Evolutionary conservation across 2,329 filamentous ascomycete species (phyloP).

Genomic region (Thermomyces lanuginosus): DNA sequence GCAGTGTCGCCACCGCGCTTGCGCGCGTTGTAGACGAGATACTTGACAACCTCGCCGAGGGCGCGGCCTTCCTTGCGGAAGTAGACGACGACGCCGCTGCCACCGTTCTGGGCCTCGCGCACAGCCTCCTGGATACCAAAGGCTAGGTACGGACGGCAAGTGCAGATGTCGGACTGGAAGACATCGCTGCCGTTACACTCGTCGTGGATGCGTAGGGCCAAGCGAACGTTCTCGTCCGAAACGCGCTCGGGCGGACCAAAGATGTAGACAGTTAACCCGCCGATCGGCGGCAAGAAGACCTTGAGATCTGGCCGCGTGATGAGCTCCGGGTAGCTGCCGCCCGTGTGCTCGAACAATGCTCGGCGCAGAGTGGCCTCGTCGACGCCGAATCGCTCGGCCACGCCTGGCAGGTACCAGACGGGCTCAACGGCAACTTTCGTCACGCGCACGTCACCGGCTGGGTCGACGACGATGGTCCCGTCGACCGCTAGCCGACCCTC

Average conservation of each 20-base stretch:
- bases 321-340: conserved; percentile 88
- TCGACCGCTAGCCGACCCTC: conserved; percentile 61
- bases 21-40: conserved; percentile 47
- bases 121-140: conserved; percentile 96
- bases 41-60: conserved; percentile 86
- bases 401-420: conserved; percentile 72
- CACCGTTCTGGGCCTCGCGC: conserved; percentile 87
- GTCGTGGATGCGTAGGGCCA: conserved; percentile 74
- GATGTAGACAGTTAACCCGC: conserved; percentile 87
- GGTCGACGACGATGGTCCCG: conserved; percentile 79
- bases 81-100: conserved; percentile 91
- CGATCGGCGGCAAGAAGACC: conserved; percentile 87
- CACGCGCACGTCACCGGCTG: conserved; percentile 71
- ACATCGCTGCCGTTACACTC: conserved; percentile 95
- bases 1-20: conserved; percentile 25
- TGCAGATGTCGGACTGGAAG: conserved; percentile 95
- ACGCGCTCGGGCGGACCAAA: conserved; percentile 93
- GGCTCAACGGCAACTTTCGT: conserved; percentile 97
- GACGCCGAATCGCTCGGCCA: conserved; percentile 82
- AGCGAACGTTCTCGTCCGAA: conserved; percentile 62
- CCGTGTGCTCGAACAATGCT: conserved; percentile 85
- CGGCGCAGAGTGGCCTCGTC: conserved; percentile 77
- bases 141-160: conserved; percentile 78
- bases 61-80: conserved; percentile 96
- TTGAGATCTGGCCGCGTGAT: conserved; percentile 93